A percentile compares a stretch with the other conserved stretches of the same genome.
phyloP scores from a whole-genome alignment of 768 basidiomycete species.

The Hydnomerulius pinastri region DNA sequence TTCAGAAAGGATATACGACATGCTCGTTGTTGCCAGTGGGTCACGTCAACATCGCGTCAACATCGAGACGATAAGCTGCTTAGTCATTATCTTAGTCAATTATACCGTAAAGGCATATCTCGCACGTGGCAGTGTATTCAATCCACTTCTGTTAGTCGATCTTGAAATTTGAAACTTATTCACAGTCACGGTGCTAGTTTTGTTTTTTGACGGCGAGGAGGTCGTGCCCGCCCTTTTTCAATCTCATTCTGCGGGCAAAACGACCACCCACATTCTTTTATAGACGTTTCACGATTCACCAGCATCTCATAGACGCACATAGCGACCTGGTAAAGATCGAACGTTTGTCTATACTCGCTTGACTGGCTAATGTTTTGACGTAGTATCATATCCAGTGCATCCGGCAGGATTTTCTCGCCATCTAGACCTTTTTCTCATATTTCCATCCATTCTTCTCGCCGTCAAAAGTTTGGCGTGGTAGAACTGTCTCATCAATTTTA shows the following conservation, averaged over 20 bases:
- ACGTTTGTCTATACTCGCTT: background rate
- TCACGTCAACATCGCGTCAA: no score
- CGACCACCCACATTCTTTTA: background rate
- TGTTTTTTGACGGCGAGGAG: background rate
- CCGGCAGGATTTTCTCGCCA: background rate
- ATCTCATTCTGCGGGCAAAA: background rate
- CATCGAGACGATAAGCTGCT: no score
- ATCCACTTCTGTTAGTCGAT: background rate
- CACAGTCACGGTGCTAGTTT: background rate
- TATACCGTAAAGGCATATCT: constrained; percentile 8
- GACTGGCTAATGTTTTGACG: background rate
- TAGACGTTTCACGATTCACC: background rate
- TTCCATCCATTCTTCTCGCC: constrained; percentile 1
- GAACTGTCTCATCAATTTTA: background rate
- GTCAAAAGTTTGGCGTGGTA: background rate
- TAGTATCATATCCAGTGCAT: background rate
- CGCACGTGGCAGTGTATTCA: background rate
- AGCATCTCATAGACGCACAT: background rate
- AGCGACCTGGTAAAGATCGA: background rate
- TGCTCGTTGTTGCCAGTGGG: no score
- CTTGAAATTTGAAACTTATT: background rate
- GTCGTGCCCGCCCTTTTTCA: background rate
- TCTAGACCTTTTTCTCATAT: constrained; percentile 4
- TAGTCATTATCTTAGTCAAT: no score
- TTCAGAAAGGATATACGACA: no score